Evolutionary conservation across 768 basidiomycete genomes (phyloP), one percentile per base, ranked within the genome.

Genomic region (Leucosporidium yakuticum): DNA sequence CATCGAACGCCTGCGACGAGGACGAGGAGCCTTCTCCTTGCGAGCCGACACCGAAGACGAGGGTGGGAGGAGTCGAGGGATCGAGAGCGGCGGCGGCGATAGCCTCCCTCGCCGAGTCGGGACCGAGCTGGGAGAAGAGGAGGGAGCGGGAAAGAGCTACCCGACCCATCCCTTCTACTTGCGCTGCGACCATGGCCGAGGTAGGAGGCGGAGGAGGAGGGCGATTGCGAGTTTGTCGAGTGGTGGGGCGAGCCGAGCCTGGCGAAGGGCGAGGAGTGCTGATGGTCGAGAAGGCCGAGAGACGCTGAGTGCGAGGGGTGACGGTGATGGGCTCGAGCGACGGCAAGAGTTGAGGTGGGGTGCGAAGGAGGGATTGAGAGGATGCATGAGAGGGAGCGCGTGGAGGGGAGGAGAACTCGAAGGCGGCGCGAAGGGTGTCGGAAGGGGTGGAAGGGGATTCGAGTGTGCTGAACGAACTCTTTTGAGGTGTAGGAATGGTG

Each of bases 381-480:
- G 55, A 32, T 36, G 31, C 29, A 4, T 29, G 55, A 32, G 55
- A 57, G 32, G 53, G 53, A 54, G 53, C 25, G 31, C 31, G 54
- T 31, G 17, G 63, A 49, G 29, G 27, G n/a, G 49, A 60, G 57
- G 19, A 44, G 57, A 14, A 25, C 44, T 3, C 47, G 39, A 44
- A 44, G 11, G 56, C 61, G 4, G 54, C 25, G 20, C n/a, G 34
- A 5, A 48, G 60, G 4, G 63, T 21, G 11, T 60, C 48, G 8
- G 66, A 54, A 2, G 69, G 69, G 23, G 69, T 71, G 17, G 63
- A 64, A 1, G 69, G 69, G 32, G 66, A 71, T n/a, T 67, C 66
- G 69, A 71, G 69, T 23, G 66, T 65, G 27, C 31, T 58, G 65
- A 70, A 70, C 3, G 48, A 21, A 25, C 44, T 48, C 27, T 47